These are phyloP conservation scores for Syncephalastrum sp. DNA, from an alignment of 371 early-diverging fungal species.

Conservation along the genomic window DNA sequence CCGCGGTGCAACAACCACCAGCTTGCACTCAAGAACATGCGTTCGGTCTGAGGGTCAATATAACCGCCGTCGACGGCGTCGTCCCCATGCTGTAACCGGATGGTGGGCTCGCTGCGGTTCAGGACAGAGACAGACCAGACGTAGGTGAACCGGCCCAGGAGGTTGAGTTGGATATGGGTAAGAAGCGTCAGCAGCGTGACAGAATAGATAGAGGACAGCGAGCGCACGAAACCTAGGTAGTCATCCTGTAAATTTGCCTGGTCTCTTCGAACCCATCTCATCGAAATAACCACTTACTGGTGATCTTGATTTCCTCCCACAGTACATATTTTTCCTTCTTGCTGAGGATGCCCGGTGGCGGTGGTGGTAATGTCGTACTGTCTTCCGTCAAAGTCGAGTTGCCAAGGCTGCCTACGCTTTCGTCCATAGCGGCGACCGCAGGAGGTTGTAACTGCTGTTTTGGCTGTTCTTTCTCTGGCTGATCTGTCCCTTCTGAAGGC, in stretches of 20 bases:
- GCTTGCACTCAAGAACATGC: slow-evolving; percentile 82
- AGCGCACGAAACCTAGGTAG: slow-evolving; percentile 61
- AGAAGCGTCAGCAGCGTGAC: slow-evolving; percentile 78
- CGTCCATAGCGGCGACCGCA: slow-evolving; percentile 11
- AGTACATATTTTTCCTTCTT: slow-evolving; percentile 68
- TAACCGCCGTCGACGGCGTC: slow-evolving; percentile 39
- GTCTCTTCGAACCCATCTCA: no score
- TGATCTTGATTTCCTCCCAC: slow-evolving; percentile 88
- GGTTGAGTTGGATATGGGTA: slow-evolving; percentile 85
- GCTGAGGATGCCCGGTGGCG: slow-evolving; percentile 34
- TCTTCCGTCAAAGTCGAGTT: slow-evolving; percentile 11
- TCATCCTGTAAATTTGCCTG: neutral
- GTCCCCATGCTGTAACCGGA: slow-evolving; percentile 44
- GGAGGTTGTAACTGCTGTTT: neutral
- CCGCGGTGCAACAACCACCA: slow-evolving; percentile 94
- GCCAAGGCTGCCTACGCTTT: slow-evolving; percentile 29
- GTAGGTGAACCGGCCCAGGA: slow-evolving; percentile 90
- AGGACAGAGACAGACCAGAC: slow-evolving; percentile 79
- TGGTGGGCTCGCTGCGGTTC: slow-evolving; percentile 50
- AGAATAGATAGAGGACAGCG: slow-evolving; percentile 80
- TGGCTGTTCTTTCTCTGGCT: slow-evolving; percentile 4
- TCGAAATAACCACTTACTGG: slow-evolving; percentile 47
- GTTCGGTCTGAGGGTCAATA: slow-evolving; percentile 63
- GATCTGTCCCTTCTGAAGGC: slow-evolving; percentile 3
- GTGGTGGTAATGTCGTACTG: slow-evolving; percentile 3